Evolutionary conservation across 441 rosid species (phyloP).

Genomic region (Euphorbia schlechtendalii): DNA sequence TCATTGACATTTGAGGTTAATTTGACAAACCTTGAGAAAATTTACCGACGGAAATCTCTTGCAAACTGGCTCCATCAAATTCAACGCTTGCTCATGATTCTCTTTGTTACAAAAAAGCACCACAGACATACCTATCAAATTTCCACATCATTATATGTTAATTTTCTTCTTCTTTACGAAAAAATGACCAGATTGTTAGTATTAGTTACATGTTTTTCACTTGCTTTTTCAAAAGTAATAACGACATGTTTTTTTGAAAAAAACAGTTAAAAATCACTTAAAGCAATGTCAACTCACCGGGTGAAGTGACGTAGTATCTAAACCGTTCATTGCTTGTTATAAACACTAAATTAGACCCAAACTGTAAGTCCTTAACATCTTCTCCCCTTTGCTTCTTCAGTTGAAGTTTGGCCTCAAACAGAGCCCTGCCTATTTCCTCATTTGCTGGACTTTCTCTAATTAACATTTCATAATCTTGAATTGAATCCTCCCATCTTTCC

Average conservation of each 20-base stretch:
- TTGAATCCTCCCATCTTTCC: conserved; percentile 68
- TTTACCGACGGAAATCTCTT: conserved; percentile 51
- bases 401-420: conserved; percentile 50
- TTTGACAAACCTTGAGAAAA: conserved; percentile 40
- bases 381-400: conserved; percentile 41
- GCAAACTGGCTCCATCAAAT: conserved; percentile 44
- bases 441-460: conserved; percentile 55
- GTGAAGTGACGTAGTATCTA: conserved; percentile 38
- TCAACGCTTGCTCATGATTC: conserved; percentile 33
- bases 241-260: too few relatives aligned
- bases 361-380: conserved; percentile 35
- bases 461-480: conserved; percentile 68
- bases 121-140: conserved; percentile 40
- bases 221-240: too few relatives aligned
- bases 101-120: conserved; percentile 40
- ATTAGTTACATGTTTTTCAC: too few relatives aligned
- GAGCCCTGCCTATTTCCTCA: conserved; percentile 53
- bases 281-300: conserved; percentile 40
- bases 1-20: background rate
- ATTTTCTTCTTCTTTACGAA: too few relatives aligned
- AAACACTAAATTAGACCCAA: conserved; percentile 43
- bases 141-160: background rate
- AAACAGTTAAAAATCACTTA: too few relatives aligned
- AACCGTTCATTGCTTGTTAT: conserved; percentile 41
- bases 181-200: too few relatives aligned